Evolutionary conservation across 1,284 basidiomycete genomes (phyloP).

Genomic region (Cryptococcus sp.): DNA sequence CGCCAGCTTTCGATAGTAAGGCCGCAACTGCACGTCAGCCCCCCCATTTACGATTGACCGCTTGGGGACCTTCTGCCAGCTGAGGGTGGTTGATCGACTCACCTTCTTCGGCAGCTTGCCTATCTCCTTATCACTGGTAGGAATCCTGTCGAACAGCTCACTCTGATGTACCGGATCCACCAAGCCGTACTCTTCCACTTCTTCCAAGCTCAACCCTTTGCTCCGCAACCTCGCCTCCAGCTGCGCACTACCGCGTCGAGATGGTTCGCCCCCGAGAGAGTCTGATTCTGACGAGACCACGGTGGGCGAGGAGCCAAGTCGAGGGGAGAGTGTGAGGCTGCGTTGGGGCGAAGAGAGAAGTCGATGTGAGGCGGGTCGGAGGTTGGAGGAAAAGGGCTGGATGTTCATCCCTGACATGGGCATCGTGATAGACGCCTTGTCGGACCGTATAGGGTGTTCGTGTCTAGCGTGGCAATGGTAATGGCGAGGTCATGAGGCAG

Average conservation of each 20-base stretch:
- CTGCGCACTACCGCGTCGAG: too few relatives aligned
- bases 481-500: too few relatives aligned
- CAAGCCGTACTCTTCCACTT: constrained; percentile 25
- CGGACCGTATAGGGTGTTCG: too few relatives aligned
- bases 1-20: constrained; percentile 40
- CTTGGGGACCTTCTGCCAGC: background rate
- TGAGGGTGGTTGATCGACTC: background rate
- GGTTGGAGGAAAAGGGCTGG: background rate
- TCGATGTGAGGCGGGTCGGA: background rate
- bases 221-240: background rate
- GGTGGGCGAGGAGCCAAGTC: too few relatives aligned
- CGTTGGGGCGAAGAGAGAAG: background rate
- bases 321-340: background rate
- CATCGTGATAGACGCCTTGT: too few relatives aligned
- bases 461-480: too few relatives aligned
- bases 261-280: too few relatives aligned
- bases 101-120: constrained; percentile 38
- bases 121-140: constrained; percentile 32
- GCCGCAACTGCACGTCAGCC: too few relatives aligned
- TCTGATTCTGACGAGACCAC: too few relatives aligned
- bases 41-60: too few relatives aligned
- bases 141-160: constrained; percentile 31
- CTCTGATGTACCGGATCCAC: constrained; percentile 30
- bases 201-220: constrained; percentile 21
- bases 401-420: too few relatives aligned